Conservation (phyloP, 495 filamentous ascomycete genomes). For the Penicillium nucicola region DNA sequence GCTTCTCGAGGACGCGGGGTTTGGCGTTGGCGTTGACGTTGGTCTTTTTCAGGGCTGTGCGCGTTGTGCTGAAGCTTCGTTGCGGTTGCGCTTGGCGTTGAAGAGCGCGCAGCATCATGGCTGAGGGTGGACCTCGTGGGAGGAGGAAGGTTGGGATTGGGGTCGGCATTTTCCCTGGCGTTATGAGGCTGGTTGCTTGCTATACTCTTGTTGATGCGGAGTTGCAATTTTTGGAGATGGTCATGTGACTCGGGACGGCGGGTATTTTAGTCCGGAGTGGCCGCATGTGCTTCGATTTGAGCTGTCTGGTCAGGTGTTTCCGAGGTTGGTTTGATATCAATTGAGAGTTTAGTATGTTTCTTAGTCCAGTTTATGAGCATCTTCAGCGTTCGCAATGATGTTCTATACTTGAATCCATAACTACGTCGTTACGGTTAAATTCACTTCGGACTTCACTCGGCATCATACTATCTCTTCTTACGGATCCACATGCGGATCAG, state of each 20-base stretch:
- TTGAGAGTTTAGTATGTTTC: no score
- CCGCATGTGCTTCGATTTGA: not conserved
- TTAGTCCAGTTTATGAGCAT: not conserved
- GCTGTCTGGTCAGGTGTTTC: not conserved
- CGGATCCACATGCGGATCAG: conserved; percentile 8
- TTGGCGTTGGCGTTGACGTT: conserved; percentile 29
- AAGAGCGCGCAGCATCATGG: conserved; percentile 27
- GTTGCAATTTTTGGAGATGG: conserved; percentile 14
- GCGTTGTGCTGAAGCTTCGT: conserved; percentile 27
- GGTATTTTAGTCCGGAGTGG: not conserved
- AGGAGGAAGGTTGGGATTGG: conserved; percentile 42
- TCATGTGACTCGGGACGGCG: conserved; percentile 7
- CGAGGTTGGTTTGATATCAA: not conserved
- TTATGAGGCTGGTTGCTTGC: not conserved
- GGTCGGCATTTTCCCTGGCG: conserved; percentile 14
- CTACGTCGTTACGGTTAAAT: not conserved
- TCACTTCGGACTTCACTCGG: not conserved
- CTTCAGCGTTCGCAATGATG: not conserved
- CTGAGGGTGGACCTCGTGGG: conserved; percentile 37
- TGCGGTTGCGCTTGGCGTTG: conserved; percentile 17
- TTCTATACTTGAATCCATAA: not conserved
- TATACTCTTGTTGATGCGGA: conserved; percentile 2
- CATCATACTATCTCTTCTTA: conserved; percentile 4
- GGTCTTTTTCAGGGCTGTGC: conserved; percentile 5
- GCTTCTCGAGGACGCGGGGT: conserved; percentile 68